Evolutionary conservation across 2,329 filamentous ascomycete species (phyloP), one percentile per base, ranked within the genome.

Genomic region (Apiospora sp.): DNA sequence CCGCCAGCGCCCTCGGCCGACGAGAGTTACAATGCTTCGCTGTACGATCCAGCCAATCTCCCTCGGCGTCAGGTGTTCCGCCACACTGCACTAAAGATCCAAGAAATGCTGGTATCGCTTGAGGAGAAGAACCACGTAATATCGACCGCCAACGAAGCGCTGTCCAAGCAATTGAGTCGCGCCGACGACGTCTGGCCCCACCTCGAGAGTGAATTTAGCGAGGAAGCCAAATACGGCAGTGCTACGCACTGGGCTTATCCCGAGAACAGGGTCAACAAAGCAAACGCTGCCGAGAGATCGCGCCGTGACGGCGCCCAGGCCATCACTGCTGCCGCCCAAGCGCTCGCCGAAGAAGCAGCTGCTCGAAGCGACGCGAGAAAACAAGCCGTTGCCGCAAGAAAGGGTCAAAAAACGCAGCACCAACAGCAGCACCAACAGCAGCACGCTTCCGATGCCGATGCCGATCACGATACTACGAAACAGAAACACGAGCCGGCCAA

Each of bases 111-210:
- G 64, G 91, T 94, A 68, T 96, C 95, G 1, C 89, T 98, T 49
- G 96, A 99, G 80, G 96, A 99, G 84, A 99, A 99, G 84, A 98
- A 98, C 77, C 95, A 98, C 77, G 96, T 99, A 77, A 93, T 98
- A 72, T 93, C 94, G 49, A 97, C 96, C 22, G 96, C 96, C 71
- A 96, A 96, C 78, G 94, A 97, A 77, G 94, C 95, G 67, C 90
- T 98, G 16, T 91, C 94, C 76, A 94, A 93, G 80, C 95, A 98
- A 79, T 88, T 98, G 48, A 86, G 89, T 73, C 94, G 97, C 70
- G 91, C 98, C 79, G 93, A 98, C 80, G 92, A 93, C 77, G 92
- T 97, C 44, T 97, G 93, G 88, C 92, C 94, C 27, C 92, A 95
- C 83, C 90, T 98, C 72, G 93, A 97, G 75, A 87, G 88, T 73